A percentile compares a stretch with the other conserved stretches of the same genome.
These are phyloP conservation scores for Coffea humblotiana DNA, from an alignment of 305 asterid species.

Conservation along the genomic window DNA sequence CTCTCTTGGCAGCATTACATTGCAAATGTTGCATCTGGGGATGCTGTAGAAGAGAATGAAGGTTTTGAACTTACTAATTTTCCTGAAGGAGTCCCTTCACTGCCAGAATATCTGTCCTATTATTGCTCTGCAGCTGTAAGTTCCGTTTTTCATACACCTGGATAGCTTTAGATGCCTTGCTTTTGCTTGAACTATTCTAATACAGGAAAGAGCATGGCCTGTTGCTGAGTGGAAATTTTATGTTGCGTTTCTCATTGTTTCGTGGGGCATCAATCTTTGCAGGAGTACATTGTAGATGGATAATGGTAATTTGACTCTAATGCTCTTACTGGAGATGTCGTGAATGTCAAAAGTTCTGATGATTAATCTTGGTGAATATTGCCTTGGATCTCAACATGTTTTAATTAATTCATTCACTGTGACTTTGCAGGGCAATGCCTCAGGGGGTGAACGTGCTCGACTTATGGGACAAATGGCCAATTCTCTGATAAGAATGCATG, in stretches of 20 bases:
- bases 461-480: conserved; percentile 66
- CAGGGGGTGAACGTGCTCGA: conserved; percentile 93
- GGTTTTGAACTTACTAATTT: conserved; percentile 59
- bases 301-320: conserved; percentile 48
- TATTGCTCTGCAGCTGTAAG: conserved; percentile 86
- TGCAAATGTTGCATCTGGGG: conserved; percentile 49
- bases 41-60: conserved; percentile 43
- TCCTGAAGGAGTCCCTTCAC: conserved; percentile 86
- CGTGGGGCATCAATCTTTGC: conserved; percentile 92
- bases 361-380: background rate
- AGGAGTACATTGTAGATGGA: conserved; percentile 87
- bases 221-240: conserved; percentile 84
- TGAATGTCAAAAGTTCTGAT: background rate
- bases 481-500: conserved; percentile 62
- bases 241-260: conserved; percentile 84
- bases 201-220: conserved; percentile 93
- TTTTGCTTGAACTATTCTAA: conserved; percentile 23
- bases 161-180: conserved; percentile 14
- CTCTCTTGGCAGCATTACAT: conserved; percentile 63
- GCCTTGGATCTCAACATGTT: conserved; percentile 4
- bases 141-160: conserved; percentile 3
- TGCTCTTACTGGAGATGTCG: background rate
- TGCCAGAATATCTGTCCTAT: conserved; percentile 63
- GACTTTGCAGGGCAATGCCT: conserved; percentile 78
- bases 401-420: conserved; percentile 15